Evolutionary conservation across 495 filamentous ascomycete genomes (phyloP).

Genomic region (Sporormia fimetaria): DNA sequence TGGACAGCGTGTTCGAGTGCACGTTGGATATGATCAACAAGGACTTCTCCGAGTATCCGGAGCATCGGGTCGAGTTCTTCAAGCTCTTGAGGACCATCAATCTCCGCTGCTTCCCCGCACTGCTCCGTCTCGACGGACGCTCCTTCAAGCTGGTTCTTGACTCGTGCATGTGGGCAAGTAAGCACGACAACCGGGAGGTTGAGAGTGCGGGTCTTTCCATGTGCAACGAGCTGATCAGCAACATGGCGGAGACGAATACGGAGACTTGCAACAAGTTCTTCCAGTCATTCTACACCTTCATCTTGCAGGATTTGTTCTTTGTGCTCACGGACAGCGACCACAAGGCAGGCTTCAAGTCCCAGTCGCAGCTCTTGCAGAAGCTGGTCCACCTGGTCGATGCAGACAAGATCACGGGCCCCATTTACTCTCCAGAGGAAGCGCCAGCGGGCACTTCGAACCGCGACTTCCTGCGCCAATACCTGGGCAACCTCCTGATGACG

Average conservation of each 20-base stretch:
- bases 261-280: constrained; percentile 89
- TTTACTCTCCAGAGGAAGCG: constrained; percentile 72
- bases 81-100: constrained; percentile 93
- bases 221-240: constrained; percentile 96
- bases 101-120: constrained; percentile 81
- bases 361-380: constrained; percentile 81
- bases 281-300: constrained; percentile 88
- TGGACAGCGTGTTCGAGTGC: constrained; percentile 98
- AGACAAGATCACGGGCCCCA: constrained; percentile 80
- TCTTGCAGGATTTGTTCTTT: constrained; percentile 97
- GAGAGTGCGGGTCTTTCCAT: constrained; percentile 96
- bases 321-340: constrained; percentile 95
- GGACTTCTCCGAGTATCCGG: constrained; percentile 97
- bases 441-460: constrained; percentile 73
- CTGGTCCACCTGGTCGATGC: constrained; percentile 89
- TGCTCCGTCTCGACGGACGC: constrained; percentile 82
- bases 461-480: constrained; percentile 79
- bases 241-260: constrained; percentile 84
- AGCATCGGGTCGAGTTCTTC: constrained; percentile 98
- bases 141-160: constrained; percentile 99
- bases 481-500: constrained; percentile 71
- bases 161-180: constrained; percentile 98
- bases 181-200: constrained; percentile 97
- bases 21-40: constrained; percentile 99
- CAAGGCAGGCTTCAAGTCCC: constrained; percentile 97